Base-by-base conservation (phyloP, 768 basidiomycete species). In the Boletus subcaerulescens region DNA sequence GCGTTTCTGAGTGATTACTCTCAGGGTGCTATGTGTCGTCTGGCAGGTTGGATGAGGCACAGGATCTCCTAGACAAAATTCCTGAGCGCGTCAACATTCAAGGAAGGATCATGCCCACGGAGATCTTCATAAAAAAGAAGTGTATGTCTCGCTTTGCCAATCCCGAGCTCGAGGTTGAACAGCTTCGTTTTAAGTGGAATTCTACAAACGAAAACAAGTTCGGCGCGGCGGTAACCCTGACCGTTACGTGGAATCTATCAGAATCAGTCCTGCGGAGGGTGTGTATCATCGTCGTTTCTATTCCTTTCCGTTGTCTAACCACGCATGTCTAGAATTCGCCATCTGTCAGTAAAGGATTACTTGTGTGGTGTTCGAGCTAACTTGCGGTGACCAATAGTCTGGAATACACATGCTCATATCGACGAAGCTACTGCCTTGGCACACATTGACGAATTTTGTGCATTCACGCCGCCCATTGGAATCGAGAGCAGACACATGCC, bases 61-160 rank as follows among this genome's bases (percentile, higher is more conserved):
- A 87, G 66, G 69, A 69, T 51, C 68, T 90, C 13, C 65, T 90
- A 5, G 83, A 91, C 55, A 70, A 65, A 13, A 77, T 90, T n/a
- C 87, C 87, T 0, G 74, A 70, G 0, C 64, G 84, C 48, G 73
- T 90, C 12, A 78, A 83, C 18, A 80, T 78, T 65, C 78, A 76
- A 68, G 88, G 83, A 70, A 86, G 83, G 68, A 80, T 83, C 50
- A 66, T 90, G 48, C 88, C 90, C 0, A 88, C 87, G 0, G 90
- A 92, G 60, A 81, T 85, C 4, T 84, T 85, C 52, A 88, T 91
- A 50, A 82, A 85, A 73, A 89, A 87, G 75, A 89, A 87, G 69
- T 38, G 90, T 90, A 48, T 10, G 85, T 71, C 63, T 13, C 2
- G 17, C 22, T 13, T 14, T 26, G 8, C 29, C 29, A 29, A 29